Evolutionary conservation across 2,329 filamentous ascomycete genomes (phyloP), one percentile per base, ranked within the genome.

Genomic region (Blastomyces percursus): DNA sequence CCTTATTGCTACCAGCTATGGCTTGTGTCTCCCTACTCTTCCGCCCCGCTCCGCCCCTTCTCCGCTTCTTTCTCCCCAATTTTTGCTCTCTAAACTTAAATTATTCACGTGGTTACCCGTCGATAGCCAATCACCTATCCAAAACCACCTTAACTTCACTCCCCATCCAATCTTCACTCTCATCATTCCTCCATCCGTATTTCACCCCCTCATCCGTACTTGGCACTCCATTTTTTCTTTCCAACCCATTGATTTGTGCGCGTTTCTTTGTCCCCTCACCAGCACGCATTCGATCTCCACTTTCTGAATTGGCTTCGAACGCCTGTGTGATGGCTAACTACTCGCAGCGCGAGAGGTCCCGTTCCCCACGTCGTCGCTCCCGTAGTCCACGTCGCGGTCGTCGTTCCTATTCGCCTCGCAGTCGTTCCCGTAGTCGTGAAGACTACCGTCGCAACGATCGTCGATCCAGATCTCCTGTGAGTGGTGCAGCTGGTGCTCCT

Each of bases 391-490:
- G 86, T 73, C 86, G 84, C 72, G 85, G 83, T 72, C 88, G 89
- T 72, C 86, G 89, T 69, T 92, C 89, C 60, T 91, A 89, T 75
- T 90, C 88, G 64, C 87, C 88, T 66, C 86, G 88, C 72, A 89
- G 86, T 79, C 87, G 89, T 75, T 92, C 89, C 75, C 84, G 85
- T 71, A 91, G 88, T 76, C 82, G 88, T 77, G 87, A 89, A 80
- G 87, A 90, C 70, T 89, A 89, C 74, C 87, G 89, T 74, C 86
- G 87, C 76, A 82, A 80, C 72, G 86, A 85, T 75, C 84, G 88
- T 82, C 82, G 89, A 76, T 91, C 87, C 76, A 89, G 90, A 75
- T 94, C 89, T 77, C 91, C 91, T 79, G 92, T 95, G 87, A 89
- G 87, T 80, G 86, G 81, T 75, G 77, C 77, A 72, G 78, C 86